These are phyloP conservation scores for Exophiala aquamarina DNA, from an alignment of 2,329 filamentous ascomycete species.

Conservation along the genomic window DNA sequence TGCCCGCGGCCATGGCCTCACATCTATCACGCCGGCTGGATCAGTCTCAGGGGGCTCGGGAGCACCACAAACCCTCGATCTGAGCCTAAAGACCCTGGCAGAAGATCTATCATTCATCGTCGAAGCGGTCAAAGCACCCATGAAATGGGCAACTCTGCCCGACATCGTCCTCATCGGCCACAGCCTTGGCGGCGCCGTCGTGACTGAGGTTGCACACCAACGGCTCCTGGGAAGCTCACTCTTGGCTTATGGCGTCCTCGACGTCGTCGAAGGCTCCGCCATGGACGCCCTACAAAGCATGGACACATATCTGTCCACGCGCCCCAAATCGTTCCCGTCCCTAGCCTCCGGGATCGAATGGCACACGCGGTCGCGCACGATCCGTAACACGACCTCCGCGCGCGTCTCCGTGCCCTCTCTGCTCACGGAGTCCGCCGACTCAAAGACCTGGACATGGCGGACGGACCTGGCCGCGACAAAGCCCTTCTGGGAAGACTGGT, in stretches of 20 bases:
- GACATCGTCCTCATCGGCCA: conserved; percentile 83
- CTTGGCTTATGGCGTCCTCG: conserved; percentile 84
- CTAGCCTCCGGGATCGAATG: conserved; percentile 83
- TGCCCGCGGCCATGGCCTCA: conserved; percentile 81
- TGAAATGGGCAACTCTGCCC: conserved; percentile 74
- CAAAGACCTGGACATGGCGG: conserved; percentile 70
- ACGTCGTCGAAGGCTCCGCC: conserved; percentile 93
- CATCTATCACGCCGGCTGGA: conserved; percentile 34
- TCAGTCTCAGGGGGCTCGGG: too few relatives aligned
- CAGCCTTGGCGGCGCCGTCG: conserved; percentile 86
- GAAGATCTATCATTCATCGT: conserved; percentile 72
- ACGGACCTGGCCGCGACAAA: conserved; percentile 83
- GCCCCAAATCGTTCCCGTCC: conserved; percentile 75
- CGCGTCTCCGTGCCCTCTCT: conserved; percentile 83
- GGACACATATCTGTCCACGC: conserved; percentile 82
- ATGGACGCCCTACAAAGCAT: conserved; percentile 94
- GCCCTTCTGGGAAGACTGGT: conserved; percentile 94
- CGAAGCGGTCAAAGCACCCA: conserved; percentile 62
- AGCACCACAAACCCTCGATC: conserved; percentile 50
- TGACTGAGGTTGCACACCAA: conserved; percentile 75
- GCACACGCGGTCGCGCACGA: conserved; percentile 85
- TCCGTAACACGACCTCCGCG: conserved; percentile 81
- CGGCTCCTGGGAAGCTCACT: conserved; percentile 66
- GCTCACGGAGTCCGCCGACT: conserved; percentile 49
- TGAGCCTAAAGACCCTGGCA: conserved; percentile 71